These are phyloP conservation scores for Curvularia spicifera DNA, from an alignment of 2,329 filamentous ascomycete genomes.

Conservation along the genomic window DNA sequence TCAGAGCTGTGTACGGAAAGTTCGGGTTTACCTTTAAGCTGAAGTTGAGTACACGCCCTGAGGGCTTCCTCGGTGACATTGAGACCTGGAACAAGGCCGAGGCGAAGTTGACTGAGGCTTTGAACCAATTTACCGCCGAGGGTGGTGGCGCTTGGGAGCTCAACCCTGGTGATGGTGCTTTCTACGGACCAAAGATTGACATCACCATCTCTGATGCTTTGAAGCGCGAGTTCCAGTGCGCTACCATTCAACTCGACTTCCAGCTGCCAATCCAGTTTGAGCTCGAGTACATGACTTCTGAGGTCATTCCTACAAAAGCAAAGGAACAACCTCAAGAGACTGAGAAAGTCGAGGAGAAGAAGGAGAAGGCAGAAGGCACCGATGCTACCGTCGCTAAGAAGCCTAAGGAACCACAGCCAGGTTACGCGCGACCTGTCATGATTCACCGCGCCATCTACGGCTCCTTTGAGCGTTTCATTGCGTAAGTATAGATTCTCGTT, in stretches of 20 bases:
- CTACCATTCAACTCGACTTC: constrained; percentile 94
- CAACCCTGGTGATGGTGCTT: constrained; percentile 94
- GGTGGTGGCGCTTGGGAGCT: constrained; percentile 79
- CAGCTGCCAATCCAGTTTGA: constrained; percentile 85
- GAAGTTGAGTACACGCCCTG: constrained; percentile 88
- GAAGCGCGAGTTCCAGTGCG: constrained; percentile 83
- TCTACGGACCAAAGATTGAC: constrained; percentile 98
- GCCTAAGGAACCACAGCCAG: constrained; percentile 38
- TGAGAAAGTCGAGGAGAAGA: constrained; percentile 29
- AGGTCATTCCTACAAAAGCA: constrained; percentile 56
- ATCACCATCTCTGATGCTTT: constrained; percentile 91
- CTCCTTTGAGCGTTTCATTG: constrained; percentile 72
- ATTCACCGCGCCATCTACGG: constrained; percentile 83
- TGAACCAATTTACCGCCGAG: constrained; percentile 71
- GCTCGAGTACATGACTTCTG: constrained; percentile 81
- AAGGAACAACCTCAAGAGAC: constrained; percentile 40
- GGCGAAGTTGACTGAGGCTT: constrained; percentile 75
- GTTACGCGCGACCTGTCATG: constrained; percentile 82
- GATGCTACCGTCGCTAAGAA: constrained; percentile 32
- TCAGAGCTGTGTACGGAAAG: constrained; percentile 78
- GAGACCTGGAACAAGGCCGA: constrained; percentile 92
- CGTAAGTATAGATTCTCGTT: constrained; percentile 41
- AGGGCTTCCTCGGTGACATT: constrained; percentile 86
- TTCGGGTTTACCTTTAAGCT: constrained; percentile 92
- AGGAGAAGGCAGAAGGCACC: constrained; percentile 26